A percentile compares a stretch with the other conserved stretches of the same genome.
Conservation (phyloP, 73 alveolate species). For the Paramecium octaurelia region DNA sequence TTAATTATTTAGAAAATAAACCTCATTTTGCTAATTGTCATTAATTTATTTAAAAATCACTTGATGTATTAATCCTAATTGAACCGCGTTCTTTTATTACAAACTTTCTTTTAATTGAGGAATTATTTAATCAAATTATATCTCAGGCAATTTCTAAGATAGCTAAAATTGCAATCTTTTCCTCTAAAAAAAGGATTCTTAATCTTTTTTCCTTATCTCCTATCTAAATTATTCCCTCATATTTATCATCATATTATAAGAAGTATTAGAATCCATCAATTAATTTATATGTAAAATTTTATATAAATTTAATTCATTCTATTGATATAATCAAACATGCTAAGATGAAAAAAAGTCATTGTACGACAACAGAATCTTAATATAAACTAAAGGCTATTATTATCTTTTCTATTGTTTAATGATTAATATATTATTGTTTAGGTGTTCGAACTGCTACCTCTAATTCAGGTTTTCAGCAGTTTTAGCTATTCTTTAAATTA, state of each 20-base stretch:
- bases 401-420: not conserved
- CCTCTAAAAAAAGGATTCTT: not conserved
- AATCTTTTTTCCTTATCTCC: not conserved
- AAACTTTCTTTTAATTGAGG: not conserved
- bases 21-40: not conserved
- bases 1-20: not conserved
- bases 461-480: not conserved
- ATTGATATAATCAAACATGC: slow-evolving; percentile 20
- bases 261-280: not conserved
- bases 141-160: not conserved
- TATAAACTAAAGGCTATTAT: not conserved
- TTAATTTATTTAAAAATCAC: not conserved
- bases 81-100: not conserved
- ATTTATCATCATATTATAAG: not conserved
- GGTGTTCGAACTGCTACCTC: not conserved
- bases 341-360: not conserved
- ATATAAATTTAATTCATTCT: not conserved
- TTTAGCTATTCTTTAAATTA: not conserved
- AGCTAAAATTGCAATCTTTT: not conserved
- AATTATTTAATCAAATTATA: not conserved
- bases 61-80: not conserved
- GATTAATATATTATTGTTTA: not conserved
- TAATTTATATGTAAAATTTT: not conserved
- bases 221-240: not conserved
- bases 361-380: not conserved